A percentile compares a stretch with the other conserved stretches of the same genome.
These are phyloP conservation scores for Nicotiana knightiana DNA, from an alignment of 257 asterid genomes.

Conservation along the genomic window DNA sequence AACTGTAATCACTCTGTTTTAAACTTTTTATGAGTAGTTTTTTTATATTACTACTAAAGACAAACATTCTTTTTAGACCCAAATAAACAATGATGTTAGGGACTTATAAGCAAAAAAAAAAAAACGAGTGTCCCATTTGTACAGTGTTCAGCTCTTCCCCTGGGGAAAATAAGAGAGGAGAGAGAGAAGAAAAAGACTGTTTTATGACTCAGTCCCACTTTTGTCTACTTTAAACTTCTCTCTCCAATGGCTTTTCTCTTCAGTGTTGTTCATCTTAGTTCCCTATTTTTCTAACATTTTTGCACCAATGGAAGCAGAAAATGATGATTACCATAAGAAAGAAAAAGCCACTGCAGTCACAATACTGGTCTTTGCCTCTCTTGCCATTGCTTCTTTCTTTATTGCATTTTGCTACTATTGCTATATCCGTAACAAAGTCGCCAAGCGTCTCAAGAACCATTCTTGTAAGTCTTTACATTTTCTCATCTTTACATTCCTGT, in stretches of 20 bases:
- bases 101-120: background rate
- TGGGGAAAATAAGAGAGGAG: background rate
- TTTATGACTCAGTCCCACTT: background rate
- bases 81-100: background rate
- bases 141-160: background rate
- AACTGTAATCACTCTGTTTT: background rate
- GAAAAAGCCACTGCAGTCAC: slow-evolving; percentile 44
- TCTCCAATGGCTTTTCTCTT: background rate
- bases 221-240: background rate
- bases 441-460: slow-evolving; percentile 42
- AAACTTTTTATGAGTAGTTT: no score
- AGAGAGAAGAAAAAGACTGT: background rate
- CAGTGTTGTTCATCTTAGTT: background rate
- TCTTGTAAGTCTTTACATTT: slow-evolving; percentile 31
- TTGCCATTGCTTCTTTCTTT: slow-evolving; percentile 56
- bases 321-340: slow-evolving; percentile 44
- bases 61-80: background rate
- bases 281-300: background rate
- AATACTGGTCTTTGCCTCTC: slow-evolving; percentile 54
- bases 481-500: background rate
- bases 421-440: slow-evolving; percentile 59
- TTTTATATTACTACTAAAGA: background rate
- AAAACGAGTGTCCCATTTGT: background rate
- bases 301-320: slow-evolving; percentile 44
- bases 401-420: slow-evolving; percentile 66